Base-by-base conservation (phyloP, 192 early-diverging fungal genomes). In the Podila epicladia region DNA sequence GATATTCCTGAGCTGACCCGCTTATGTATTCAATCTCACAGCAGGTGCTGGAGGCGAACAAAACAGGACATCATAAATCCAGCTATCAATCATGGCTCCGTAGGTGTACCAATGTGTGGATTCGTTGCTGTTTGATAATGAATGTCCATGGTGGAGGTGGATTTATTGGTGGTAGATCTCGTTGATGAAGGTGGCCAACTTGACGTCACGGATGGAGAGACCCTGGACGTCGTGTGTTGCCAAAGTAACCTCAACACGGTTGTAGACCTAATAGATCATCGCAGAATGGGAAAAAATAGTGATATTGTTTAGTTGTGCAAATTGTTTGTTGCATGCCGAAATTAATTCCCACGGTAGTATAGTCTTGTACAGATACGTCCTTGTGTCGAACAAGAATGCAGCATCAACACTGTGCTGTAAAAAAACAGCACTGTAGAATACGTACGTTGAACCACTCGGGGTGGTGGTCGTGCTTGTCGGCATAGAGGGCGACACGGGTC, bases 381-480 rank as follows among this genome's bases (percentile, higher is more conserved):
- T 9, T 37, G 15, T 11, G 11, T 9, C 57, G 2, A 13, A 22
- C 35, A 61, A 69, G 26, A 20, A 1, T 49, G 37, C 41, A 51
- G 20, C 17, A 11, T 61, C 20, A 58, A 17, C 59, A 24, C 31
- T 49, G 37, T 12, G 53, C 26, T 5, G 15, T 29, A 59, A 41
- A 69, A 49, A 58, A 29, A 24, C 9, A 38, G 22, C 12, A 41
- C 55, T 33, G 48, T 58, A 26, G 8, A 41, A 48, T 15, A 78
- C 85, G 67, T 86, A 92, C 91, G 77, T 95, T 95, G 77, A 94
- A 94, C 94, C 94, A 95, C 82, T 98, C 97, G 26, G 97, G 97
- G 71, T 99, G 97, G 83, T 99, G 97, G 71, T 97, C 94, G 48
- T 63, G 57, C 82, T 95, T 96, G 58, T 99, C 98, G 38, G 96